Evolutionary conservation across 345 rosid species (phyloP).

Genomic region (Gossypioides kirkii): DNA sequence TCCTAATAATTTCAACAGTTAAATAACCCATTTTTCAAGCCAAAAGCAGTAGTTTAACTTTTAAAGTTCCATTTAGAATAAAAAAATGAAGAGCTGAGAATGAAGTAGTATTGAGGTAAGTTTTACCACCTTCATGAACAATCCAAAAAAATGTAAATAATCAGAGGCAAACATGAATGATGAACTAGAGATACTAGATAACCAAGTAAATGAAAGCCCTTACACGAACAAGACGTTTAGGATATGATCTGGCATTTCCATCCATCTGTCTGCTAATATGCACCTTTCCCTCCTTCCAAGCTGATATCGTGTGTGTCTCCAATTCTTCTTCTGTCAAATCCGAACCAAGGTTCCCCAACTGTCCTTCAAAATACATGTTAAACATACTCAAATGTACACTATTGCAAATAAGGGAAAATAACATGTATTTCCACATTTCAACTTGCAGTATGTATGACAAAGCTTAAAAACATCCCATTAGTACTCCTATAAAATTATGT

Average conservation of each 20-base stretch:
- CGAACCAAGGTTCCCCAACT: constrained; percentile 79
- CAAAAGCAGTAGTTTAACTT: background rate
- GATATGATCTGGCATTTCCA: constrained; percentile 46
- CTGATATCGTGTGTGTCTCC: constrained; percentile 84
- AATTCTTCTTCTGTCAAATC: constrained; percentile 87
- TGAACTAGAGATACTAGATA: constrained; percentile 7
- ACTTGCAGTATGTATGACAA: background rate
- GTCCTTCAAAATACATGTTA: constrained; percentile 24
- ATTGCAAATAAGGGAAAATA: background rate
- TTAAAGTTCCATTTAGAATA: background rate
- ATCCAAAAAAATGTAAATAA: background rate
- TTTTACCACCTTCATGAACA: constrained; percentile 3
- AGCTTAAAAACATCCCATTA: background rate
- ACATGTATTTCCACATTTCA: background rate
- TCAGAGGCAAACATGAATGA: background rate
- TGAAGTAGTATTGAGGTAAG: background rate
- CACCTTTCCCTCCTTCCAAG: constrained; percentile 91
- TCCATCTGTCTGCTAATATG: constrained; percentile 66
- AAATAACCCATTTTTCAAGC: background rate
- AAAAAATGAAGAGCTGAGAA: background rate
- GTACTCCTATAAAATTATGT: background rate
- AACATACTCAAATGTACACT: background rate
- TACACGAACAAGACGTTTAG: constrained; percentile 57
- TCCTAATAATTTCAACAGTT: background rate
- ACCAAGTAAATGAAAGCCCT: constrained; percentile 21